phyloP scores from a whole-genome alignment of 129 eudicot genomes.

The Centrapalus pauciflorus region DNA sequence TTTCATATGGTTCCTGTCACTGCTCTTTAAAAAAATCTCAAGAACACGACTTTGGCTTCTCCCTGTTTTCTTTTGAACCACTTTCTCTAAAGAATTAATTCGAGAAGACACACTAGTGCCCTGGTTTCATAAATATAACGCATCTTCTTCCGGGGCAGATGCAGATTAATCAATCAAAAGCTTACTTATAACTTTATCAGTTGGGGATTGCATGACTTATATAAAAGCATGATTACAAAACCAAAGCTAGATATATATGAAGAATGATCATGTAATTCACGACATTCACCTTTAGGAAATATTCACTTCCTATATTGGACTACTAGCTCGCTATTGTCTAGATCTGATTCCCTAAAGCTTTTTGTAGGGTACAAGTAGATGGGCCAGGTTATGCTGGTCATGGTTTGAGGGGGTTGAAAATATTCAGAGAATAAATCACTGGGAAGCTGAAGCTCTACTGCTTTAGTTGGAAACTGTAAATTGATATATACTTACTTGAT shows the following conservation, averaged over 20 bases:
- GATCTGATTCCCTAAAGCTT: no score
- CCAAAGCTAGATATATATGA: background rate
- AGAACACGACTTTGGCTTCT: no score
- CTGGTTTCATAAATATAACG: background rate
- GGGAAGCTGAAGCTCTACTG: no score
- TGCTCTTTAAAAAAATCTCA: no score
- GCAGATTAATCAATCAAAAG: background rate
- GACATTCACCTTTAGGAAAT: background rate
- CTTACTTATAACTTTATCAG: background rate
- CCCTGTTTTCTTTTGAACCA: no score
- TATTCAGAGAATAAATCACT: no score
- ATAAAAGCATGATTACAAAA: background rate
- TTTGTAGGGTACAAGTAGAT: background rate
- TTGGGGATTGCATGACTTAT: background rate
- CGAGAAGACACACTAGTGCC: no score
- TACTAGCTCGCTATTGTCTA: background rate
- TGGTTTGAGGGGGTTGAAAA: background rate
- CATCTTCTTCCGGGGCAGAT: background rate
- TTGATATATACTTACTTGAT: no score
- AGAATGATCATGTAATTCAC: background rate
- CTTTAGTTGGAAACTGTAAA: background rate
- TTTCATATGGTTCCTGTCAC: no score
- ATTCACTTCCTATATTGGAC: background rate
- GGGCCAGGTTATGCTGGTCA: background rate
- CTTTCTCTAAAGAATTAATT: no score